Conservation (phyloP, 23 red algal genomes). For the Gracilaria domingensis region DNA sequence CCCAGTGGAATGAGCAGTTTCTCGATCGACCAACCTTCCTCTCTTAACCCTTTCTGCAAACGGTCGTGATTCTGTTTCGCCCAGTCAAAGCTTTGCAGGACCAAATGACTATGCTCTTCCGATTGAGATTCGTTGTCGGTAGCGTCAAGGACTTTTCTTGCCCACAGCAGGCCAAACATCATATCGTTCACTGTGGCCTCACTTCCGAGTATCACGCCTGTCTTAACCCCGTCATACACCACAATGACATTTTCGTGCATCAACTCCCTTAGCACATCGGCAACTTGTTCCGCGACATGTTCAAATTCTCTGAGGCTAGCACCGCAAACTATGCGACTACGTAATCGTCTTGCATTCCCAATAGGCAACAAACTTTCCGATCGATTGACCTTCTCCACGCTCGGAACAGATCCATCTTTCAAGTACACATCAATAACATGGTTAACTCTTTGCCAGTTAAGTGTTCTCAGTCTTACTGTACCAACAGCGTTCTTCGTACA, state of each 20-base stretch:
- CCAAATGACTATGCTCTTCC: not conserved
- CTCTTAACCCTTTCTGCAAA: not conserved
- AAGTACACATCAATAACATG: conserved; percentile 43
- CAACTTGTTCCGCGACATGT: conserved; percentile 20
- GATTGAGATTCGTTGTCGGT: not conserved
- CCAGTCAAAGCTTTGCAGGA: conserved; percentile 36
- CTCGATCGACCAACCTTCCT: conserved; percentile 49
- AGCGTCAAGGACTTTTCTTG: conserved; percentile 26
- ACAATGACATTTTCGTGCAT: conserved; percentile 43
- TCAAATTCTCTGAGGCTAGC: conserved; percentile 47
- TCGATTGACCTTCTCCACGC: conserved; percentile 33
- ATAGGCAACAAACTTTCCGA: conserved; percentile 28
- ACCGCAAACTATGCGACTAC: conserved; percentile 42
- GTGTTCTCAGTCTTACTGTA: conserved; percentile 76
- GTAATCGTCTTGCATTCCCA: not conserved
- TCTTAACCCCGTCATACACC: conserved; percentile 8
- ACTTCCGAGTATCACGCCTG: conserved; percentile 42
- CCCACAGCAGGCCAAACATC: conserved; percentile 38
- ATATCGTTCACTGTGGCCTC: conserved; percentile 25
- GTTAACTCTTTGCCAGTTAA: conserved; percentile 81
- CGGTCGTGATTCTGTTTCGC: not conserved
- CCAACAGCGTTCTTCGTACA: conserved; percentile 78
- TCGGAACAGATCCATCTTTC: conserved; percentile 9
- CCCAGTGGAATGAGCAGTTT: conserved; percentile 38
- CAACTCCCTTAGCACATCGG: not conserved